Percentiles rank a stretch among this genome's conserved stretches.
Evolutionary conservation across 306 rosid species (phyloP).

Genomic region (Boehmeria nivea): DNA sequence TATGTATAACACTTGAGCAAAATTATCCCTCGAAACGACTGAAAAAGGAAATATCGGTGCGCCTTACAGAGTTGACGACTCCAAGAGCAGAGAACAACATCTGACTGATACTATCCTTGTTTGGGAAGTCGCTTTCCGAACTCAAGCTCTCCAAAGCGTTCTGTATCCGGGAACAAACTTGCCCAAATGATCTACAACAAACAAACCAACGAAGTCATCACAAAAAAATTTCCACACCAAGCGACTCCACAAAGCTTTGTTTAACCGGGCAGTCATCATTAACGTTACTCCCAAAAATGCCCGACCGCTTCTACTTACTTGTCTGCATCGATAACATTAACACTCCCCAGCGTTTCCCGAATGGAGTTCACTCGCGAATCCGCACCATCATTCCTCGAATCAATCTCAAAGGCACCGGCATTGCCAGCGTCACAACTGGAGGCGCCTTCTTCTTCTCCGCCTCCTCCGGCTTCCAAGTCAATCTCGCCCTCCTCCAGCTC

Average conservation of each 20-base stretch:
- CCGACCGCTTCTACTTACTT: conserved; percentile 58
- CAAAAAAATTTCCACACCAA: neutral
- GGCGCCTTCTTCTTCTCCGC: conserved; percentile 10
- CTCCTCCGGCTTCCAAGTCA: conserved; percentile 63
- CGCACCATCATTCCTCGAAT: conserved; percentile 21
- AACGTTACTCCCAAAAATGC: neutral
- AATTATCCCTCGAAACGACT: conserved; percentile 12
- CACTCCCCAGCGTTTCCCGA: conserved; percentile 40
- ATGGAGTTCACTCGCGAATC: conserved; percentile 28
- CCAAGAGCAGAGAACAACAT: conserved; percentile 41
- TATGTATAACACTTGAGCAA: neutral
- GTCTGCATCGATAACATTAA: conserved; percentile 49
- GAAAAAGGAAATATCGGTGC: neutral
- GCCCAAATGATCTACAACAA: conserved; percentile 66
- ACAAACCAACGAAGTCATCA: conserved; percentile 22
- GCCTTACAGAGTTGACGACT: conserved; percentile 62
- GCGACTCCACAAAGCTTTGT: neutral
- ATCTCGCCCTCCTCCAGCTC: conserved; percentile 99
- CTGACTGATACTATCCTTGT: conserved; percentile 44
- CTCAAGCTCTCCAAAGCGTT: conserved; percentile 37
- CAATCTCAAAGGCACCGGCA: conserved; percentile 21
- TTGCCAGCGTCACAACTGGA: conserved; percentile 13
- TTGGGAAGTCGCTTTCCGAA: conserved; percentile 23
- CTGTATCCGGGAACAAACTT: conserved; percentile 47
- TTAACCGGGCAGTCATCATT: conserved; percentile 7